These are phyloP conservation scores for Phytophthora podocarpi DNA, from an alignment of 352 stramenopile species.

Conservation along the genomic window DNA sequence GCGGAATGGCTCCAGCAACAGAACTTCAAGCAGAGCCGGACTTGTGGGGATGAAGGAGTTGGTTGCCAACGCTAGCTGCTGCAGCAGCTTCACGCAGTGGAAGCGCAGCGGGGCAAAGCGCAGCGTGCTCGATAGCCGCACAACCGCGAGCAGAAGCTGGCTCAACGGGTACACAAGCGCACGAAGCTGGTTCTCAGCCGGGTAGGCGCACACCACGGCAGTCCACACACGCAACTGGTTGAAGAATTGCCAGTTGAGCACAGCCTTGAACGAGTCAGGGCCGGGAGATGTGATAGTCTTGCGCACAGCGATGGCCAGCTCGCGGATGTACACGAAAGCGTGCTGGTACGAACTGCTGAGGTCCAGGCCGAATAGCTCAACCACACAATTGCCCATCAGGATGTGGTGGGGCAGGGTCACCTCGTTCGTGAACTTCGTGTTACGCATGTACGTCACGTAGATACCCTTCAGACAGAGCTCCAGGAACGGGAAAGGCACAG, in stretches of 20 bases:
- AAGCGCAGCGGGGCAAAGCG: slow-evolving; percentile 94
- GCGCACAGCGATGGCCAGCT: slow-evolving; percentile 97
- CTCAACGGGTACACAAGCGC: slow-evolving; percentile 96
- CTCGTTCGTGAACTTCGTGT: slow-evolving; percentile 95
- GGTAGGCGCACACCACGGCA: slow-evolving; percentile 93
- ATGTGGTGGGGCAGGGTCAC: slow-evolving; percentile 81
- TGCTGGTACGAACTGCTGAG: slow-evolving; percentile 98
- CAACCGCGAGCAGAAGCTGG: slow-evolving; percentile 86
- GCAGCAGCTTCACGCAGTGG: slow-evolving; percentile 96
- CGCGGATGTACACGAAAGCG: slow-evolving; percentile 99
- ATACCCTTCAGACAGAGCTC: slow-evolving; percentile 96
- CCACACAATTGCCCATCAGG: slow-evolving; percentile 97
- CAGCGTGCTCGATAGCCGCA: slow-evolving; percentile 79
- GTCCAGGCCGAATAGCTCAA: slow-evolving; percentile 98
- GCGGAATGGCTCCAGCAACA: slow-evolving; percentile 91
- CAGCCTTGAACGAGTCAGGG: slow-evolving; percentile 83
- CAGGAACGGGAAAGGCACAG: slow-evolving; percentile 96
- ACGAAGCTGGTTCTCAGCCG: slow-evolving; percentile 83
- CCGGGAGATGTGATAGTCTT: slow-evolving; percentile 96
- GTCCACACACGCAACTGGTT: slow-evolving; percentile 97
- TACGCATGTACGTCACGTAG: slow-evolving; percentile 96
- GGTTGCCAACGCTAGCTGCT: slow-evolving; percentile 95
- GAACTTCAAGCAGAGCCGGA: slow-evolving; percentile 93
- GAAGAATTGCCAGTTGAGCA: slow-evolving; percentile 98
- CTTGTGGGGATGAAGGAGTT: slow-evolving; percentile 96